Percentiles rank a stretch among this genome's conserved stretches.
These are phyloP conservation scores for Peltaster fructicola DNA, from an alignment of 2,329 filamentous ascomycete species.

Conservation along the genomic window DNA sequence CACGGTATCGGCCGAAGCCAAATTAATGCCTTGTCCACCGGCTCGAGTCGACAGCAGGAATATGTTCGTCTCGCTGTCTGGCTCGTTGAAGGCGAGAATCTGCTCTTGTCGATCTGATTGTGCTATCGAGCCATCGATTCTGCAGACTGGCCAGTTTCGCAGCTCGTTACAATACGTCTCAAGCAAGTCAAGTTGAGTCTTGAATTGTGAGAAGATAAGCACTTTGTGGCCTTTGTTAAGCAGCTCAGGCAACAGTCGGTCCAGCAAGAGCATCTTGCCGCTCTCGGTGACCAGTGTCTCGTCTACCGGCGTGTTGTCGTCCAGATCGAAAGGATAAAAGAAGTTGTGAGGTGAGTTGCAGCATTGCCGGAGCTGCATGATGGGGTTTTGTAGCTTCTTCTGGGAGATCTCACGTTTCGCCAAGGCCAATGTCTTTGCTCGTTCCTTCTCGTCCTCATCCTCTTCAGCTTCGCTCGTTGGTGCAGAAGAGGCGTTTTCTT, in stretches of 20 bases:
- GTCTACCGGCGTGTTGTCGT: constrained; percentile 43
- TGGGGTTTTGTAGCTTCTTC: constrained; percentile 83
- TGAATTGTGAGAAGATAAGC: constrained; percentile 93
- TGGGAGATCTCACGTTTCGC: constrained; percentile 75
- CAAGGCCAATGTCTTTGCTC: constrained; percentile 50
- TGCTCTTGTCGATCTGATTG: constrained; percentile 40
- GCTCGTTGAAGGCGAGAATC: constrained; percentile 31
- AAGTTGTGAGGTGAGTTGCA: constrained; percentile 96
- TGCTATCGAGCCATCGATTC: constrained; percentile 76
- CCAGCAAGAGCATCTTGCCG: constrained; percentile 89
- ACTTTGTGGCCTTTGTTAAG: constrained; percentile 69
- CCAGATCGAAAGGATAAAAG: constrained; percentile 67
- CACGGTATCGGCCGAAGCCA: constrained; percentile 80
- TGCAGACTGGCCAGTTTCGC: constrained; percentile 62
- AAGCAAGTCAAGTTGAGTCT: constrained; percentile 78
- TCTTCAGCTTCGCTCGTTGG: constrained; percentile 25
- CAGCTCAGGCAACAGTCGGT: constrained; percentile 62
- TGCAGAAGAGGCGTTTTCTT: constrained; percentile 33
- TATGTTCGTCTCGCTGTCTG: constrained; percentile 34
- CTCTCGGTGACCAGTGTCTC: constrained; percentile 72
- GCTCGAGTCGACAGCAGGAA: constrained; percentile 84
- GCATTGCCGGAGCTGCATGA: constrained; percentile 79
- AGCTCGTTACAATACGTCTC: constrained; percentile 71
- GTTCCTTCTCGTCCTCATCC: constrained; percentile 44
- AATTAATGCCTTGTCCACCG: constrained; percentile 88